Base-by-base conservation (phyloP, 2,329 filamentous ascomycete genomes). In the Colletotrichum horii region DNA sequence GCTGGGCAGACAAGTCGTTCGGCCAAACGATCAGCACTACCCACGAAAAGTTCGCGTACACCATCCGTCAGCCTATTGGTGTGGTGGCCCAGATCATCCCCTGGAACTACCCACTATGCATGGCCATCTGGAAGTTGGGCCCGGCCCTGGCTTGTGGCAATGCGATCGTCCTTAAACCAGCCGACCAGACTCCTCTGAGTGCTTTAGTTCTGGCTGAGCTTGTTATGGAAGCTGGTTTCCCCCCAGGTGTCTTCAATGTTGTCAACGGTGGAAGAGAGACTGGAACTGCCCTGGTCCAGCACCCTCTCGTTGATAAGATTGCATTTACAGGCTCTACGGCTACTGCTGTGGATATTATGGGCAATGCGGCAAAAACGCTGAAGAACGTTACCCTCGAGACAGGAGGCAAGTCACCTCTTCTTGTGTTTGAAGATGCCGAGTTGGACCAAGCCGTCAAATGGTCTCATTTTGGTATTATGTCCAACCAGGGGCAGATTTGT, bases 1-100 rank as follows among this genome's bases (percentile, higher is more conserved):
- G 94, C 43, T 96, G 91, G 84, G 93, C 94, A 34, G 94, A 96
- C 84, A 96, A 96, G 86, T 91, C 95, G 64, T 91, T 93, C 77
- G 94, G 94, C 12, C 91, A 94, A 81, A 94, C 93, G 19, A 95
- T 96, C 78, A 91, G 93, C 76, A 94, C 93, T 0, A 91, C 89
- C 1, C 87, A 88, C 0, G 85, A 88, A n/a, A 96, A 96, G 82
- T 90, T 96, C 77, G 93, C 93, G 3, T 96, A 96, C 79, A 95
- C 93, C 0, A 87, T 95, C 26, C 90, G 91, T 43, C 93, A 96
- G 81, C 94, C 94, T 2, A 86, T 96, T 24, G 94, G 94, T 55
- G 94, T 96, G 0, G 94, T 52, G n/a, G 43, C 43, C 43, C 43
- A 52, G 43, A 52, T 52, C n/a, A 52, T 52, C 6, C 43, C 43